phyloP scores from a whole-genome alignment of 2,329 filamentous ascomycete species.

The Neofusicoccum sp. region DNA sequence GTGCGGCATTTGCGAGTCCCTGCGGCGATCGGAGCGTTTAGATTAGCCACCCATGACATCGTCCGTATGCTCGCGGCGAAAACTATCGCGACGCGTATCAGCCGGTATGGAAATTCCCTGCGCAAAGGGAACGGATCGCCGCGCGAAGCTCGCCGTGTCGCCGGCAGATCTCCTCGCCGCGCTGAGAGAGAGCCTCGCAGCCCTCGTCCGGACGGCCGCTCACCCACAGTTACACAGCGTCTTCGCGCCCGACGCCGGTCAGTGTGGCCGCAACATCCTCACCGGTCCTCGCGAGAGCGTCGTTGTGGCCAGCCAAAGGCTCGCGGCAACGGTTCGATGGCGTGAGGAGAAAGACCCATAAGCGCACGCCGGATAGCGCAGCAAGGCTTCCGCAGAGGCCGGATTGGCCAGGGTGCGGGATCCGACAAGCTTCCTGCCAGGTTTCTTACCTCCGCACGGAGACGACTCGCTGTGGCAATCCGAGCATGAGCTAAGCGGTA shows the following conservation, averaged over 20 bases:
- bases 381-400: background rate
- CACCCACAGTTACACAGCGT: constrained; percentile 10
- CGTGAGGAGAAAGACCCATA: background rate
- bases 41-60: constrained; percentile 2
- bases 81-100: background rate
- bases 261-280: background rate
- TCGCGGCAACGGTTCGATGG: background rate
- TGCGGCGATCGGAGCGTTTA: constrained; percentile 5
- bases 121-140: constrained; percentile 7
- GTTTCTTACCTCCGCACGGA: background rate
- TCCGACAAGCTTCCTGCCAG: background rate
- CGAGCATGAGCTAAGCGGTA: constrained; percentile 8
- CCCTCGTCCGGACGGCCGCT: background rate
- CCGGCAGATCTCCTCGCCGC: background rate
- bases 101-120: constrained; percentile 6
- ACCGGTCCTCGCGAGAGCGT: constrained; percentile 7
- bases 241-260: constrained; percentile 3
- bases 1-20: constrained; percentile 15
- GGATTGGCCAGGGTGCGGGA: background rate
- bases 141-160: background rate
- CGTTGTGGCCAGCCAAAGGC: background rate
- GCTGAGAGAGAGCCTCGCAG: background rate
- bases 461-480: background rate
- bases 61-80: constrained; percentile 4
- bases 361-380: background rate